Evolutionary conservation across 441 rosid genomes (phyloP).

Genomic region (Gossypium trilobum): DNA sequence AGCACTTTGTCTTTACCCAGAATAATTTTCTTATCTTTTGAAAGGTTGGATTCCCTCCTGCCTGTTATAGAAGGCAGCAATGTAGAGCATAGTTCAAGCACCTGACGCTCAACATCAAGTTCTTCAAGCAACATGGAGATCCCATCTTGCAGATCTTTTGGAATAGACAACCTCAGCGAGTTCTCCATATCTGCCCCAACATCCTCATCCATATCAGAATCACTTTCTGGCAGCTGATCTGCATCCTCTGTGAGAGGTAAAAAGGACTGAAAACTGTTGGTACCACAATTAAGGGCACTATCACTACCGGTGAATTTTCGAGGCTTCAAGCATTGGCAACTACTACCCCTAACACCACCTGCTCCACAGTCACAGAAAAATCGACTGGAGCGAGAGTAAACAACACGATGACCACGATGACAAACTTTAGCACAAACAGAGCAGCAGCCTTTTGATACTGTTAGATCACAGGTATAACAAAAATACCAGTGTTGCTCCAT

Average conservation of each 20-base stretch:
- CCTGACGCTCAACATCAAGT: slow-evolving; percentile 71
- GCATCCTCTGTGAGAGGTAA: slow-evolving; percentile 78
- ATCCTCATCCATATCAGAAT: slow-evolving; percentile 93
- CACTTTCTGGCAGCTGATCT: slow-evolving; percentile 88
- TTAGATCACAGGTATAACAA: slow-evolving; percentile 98
- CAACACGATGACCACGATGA: slow-evolving; percentile 99
- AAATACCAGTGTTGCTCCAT: slow-evolving; percentile 99
- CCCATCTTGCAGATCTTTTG: slow-evolving; percentile 67
- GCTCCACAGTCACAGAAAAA: slow-evolving; percentile 99
- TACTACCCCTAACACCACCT: slow-evolving; percentile 98
- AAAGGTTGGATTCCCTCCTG: slow-evolving; percentile 68
- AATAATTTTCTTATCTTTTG: slow-evolving; percentile 60
- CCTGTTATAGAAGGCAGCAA: slow-evolving; percentile 72
- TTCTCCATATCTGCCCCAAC: slow-evolving; percentile 48
- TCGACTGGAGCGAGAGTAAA: slow-evolving; percentile 95
- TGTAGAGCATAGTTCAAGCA: slow-evolving; percentile 70
- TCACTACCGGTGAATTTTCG: slow-evolving; percentile 78
- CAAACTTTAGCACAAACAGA: slow-evolving; percentile 99
- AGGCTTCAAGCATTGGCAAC: slow-evolving; percentile 97
- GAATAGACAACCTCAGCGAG: slow-evolving; percentile 44
- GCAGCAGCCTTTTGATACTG: slow-evolving; percentile 98
- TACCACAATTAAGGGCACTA: slow-evolving; percentile 41
- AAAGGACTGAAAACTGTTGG: slow-evolving; percentile 66
- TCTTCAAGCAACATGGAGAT: slow-evolving; percentile 65
- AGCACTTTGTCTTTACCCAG: slow-evolving; percentile 80